Base-by-base conservation (phyloP, 768 basidiomycete genomes). In the Termitomyces sp. region DNA sequence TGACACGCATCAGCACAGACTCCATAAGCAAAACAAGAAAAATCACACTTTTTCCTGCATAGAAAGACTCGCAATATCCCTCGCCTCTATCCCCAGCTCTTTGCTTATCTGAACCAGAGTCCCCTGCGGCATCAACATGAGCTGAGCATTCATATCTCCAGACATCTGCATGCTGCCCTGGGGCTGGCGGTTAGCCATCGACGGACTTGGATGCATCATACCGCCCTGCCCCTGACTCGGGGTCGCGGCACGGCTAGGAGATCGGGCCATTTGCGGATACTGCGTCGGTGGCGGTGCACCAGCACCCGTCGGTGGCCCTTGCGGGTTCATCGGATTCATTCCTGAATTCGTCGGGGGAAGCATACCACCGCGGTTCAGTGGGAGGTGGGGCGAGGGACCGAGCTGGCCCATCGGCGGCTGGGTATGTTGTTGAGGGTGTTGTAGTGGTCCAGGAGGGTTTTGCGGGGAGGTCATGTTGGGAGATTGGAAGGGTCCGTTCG, bases 401-500 rank as follows among this genome's bases (percentile, higher is more conserved):
- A 85, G 76, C 58, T 81, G 82, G 53, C 76, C 77, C 79, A 85
- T 82, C 5, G 78, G 75, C 28, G 74, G 71, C 54, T 69, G 75
- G 65, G 71, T 67, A 7, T 65, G 70, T 65, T 74, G 73, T 28
- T 61, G 68, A 33, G 64, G 70, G 55, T 57, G 68, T 52, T 53
- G 70, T 33, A 46, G 58, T 5, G 58, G 62, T 32, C 74, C 77
- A 8, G 55, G 73, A 73, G 8, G 69, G 50, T 81, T 80, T 63
- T 86, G 86, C 0, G 85, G 82, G 4, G 87, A 86, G 2, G 85
- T 77, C 73, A 89, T 86, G 2, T 82, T 86, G 4, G 88, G 88
- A 22, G 87, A 88, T 45, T 81, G 85, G 70, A 85, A 89, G 9
- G 83, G 81, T 15, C 81, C 84, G 58, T 82, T 82, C 20, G 79